Evolutionary conservation across 2,329 filamentous ascomycete genomes (phyloP).

Genomic region (Colletotrichum noveboracense): DNA sequence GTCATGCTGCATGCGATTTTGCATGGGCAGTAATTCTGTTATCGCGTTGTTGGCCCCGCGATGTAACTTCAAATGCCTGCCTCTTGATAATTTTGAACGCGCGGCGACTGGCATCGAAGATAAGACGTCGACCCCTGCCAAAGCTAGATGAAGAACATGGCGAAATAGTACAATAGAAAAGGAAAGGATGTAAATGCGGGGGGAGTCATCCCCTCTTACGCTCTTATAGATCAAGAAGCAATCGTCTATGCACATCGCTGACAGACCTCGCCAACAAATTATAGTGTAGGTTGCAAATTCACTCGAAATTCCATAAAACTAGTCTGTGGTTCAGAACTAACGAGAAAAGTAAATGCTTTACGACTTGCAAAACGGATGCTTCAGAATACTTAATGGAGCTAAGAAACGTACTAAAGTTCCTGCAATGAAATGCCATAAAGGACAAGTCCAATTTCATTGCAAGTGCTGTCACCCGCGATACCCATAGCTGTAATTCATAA

Average conservation of each 20-base stretch:
- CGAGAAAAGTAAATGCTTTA: not conserved
- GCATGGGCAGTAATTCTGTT: not conserved
- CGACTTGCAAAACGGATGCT: not conserved
- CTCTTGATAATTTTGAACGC: not conserved
- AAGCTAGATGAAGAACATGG: not conserved
- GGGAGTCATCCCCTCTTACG: not conserved
- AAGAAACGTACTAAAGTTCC: not conserved
- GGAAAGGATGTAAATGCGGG: not conserved
- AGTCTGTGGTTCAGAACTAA: not conserved
- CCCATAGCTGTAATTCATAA: not conserved
- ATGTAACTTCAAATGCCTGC: not conserved
- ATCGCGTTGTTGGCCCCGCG: not conserved
- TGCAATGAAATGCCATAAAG: not conserved
- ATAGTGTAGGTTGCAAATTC: not conserved
- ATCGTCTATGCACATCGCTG: not conserved
- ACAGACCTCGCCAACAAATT: not conserved
- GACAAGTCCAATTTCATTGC: not conserved
- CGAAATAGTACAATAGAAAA: not conserved
- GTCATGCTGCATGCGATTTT: not conserved
- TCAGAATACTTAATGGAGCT: not conserved
- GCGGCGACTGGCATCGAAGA: not conserved
- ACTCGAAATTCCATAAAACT: not conserved
- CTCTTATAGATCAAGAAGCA: not conserved
- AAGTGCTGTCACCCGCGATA: not conserved
- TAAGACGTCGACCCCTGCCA: not conserved